These are phyloP conservation scores for Talaromyces sp. DNA, from an alignment of 2,329 filamentous ascomycete genomes.

Conservation along the genomic window DNA sequence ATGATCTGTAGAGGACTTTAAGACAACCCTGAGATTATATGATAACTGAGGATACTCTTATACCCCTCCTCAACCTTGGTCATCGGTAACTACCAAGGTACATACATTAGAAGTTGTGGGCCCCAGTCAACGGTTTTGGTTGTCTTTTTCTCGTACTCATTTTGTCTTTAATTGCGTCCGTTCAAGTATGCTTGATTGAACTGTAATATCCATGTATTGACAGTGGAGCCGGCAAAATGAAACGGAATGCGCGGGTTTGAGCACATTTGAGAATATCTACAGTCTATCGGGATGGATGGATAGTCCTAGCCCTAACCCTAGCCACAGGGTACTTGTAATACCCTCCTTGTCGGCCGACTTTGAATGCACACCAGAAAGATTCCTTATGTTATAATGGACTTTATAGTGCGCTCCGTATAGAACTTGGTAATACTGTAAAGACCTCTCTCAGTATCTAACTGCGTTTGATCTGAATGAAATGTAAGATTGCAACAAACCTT, in stretches of 20 bases:
- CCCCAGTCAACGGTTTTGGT: too few relatives aligned
- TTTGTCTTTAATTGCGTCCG: not conserved
- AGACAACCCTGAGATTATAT: not conserved
- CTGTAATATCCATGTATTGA: not conserved
- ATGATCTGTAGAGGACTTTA: not conserved
- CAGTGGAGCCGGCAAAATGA: not conserved
- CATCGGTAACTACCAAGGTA: not conserved
- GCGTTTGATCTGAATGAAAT: not conserved
- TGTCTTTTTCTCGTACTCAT: too few relatives aligned
- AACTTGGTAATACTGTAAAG: constrained; percentile 2
- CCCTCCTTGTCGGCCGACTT: not conserved
- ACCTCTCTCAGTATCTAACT: not conserved
- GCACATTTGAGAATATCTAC: constrained; percentile 5
- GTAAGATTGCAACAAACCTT: constrained; percentile 20
- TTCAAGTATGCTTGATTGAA: not conserved
- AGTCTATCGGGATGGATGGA: not conserved
- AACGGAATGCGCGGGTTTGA: constrained; percentile 4
- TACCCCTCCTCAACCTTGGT: not conserved
- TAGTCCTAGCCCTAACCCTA: not conserved
- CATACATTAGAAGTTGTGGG: too few relatives aligned
- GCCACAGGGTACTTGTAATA: too few relatives aligned
- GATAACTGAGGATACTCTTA: not conserved
- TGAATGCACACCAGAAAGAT: too few relatives aligned
- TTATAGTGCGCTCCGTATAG: not conserved
- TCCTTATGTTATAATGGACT: too few relatives aligned